Evolutionary conservation across 176 grass and related monocot genomes (phyloP), one percentile per base, ranked within the genome.

Genomic region (Musa beccarii): DNA sequence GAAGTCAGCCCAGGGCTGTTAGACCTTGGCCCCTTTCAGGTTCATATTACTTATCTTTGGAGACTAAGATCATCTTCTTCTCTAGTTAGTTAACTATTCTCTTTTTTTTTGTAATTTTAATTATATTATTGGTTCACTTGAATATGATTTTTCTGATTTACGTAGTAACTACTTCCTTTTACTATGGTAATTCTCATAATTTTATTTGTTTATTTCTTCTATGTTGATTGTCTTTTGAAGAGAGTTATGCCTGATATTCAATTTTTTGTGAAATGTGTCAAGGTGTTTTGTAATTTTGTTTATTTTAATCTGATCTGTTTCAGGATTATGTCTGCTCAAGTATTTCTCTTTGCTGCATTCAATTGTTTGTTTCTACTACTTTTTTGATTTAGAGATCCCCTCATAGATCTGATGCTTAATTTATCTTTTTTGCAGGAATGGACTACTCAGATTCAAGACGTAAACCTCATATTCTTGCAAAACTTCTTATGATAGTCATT

Each of bases 391-490:
- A 43, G 34, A 43, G 34, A 43, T 43, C 34, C 34, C 34, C 34
- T 43, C 34, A 43, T 43, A 43, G 34, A 0, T 43, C 51, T 34
- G 85, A 76, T 15, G 20, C 68, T 78, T 0, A 1, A 25, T 17
- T 2, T 51, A 84, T 16, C 59, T 0, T 79, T 62, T 51, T 93
- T 24, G 53, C 77, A 99, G 95, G 88, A 74, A 94, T 99, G 95
- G 91, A 99, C 78, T 83, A 87, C 83, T 85, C 88, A 0, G 95
- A 99, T 89, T 75, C 83, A 88, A 91, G 89, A 78, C 80, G 88
- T 68, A 99, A 94, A 52, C 84, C 95, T 77, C 85, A 85, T 84
- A 79, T 89, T 86, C 50, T 89, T 83, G 88, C 83, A 79, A 99
- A 99, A 86, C 67, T 94, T 74, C 56, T 92, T 79, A 78, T 78